A percentile compares a stretch with the other conserved stretches of the same genome.
These are phyloP conservation scores for Artomyces pyxidatus DNA, from an alignment of 768 basidiomycete genomes.

Conservation along the genomic window DNA sequence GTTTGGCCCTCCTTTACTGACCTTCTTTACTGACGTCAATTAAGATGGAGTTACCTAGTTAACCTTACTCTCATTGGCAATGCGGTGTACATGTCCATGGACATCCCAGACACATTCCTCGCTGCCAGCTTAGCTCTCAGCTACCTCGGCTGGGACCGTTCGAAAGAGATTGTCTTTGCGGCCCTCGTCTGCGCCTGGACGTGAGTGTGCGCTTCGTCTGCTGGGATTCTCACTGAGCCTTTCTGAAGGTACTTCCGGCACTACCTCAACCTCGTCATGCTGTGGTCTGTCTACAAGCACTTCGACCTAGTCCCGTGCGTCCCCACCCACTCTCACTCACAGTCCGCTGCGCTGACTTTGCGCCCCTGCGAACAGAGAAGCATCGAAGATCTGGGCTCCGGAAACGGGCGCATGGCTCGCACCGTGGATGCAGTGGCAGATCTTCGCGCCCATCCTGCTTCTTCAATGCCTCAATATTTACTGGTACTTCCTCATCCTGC, in stretches of 20 bases:
- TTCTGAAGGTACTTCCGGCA: conserved; percentile 81
- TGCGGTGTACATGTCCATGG: conserved; percentile 94
- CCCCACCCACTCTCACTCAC: neutral
- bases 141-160: conserved; percentile 64
- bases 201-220: conserved; percentile 36
- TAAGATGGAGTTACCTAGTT: conserved; percentile 75
- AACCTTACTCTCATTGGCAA: conserved; percentile 86
- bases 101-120: conserved; percentile 84
- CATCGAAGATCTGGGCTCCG: conserved; percentile 48
- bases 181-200: conserved; percentile 72
- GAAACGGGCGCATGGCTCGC: conserved; percentile 62
- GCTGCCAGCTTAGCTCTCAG: conserved; percentile 86
- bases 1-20: neutral
- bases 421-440: conserved; percentile 76
- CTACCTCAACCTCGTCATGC: conserved; percentile 78
- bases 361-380: conserved; percentile 41
- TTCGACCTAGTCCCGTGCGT: conserved; percentile 70
- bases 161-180: conserved; percentile 56
- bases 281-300: conserved; percentile 83
- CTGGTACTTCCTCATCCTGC: conserved; percentile 85
- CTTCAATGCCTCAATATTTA: conserved; percentile 85
- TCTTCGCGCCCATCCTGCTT: conserved; percentile 65
- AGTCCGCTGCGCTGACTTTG: neutral
- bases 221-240: neutral
- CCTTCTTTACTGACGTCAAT: conserved; percentile 1